A percentile compares a stretch with the other conserved stretches of the same genome.
These are phyloP conservation scores for Parachlorella kessleri DNA, from an alignment of 139 green algal genomes.

Conservation along the genomic window DNA sequence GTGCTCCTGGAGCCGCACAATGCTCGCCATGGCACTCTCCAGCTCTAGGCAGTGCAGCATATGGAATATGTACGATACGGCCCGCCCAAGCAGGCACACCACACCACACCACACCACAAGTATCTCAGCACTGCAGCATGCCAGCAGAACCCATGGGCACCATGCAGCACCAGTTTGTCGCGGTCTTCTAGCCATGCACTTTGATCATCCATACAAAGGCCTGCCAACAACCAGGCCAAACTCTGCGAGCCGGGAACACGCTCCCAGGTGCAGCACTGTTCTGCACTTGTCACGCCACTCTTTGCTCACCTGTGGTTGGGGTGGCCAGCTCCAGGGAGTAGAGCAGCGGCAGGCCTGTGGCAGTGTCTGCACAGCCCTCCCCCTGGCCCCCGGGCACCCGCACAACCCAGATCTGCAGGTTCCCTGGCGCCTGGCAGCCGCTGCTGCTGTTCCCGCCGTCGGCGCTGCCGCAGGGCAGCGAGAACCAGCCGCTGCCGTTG, in stretches of 20 bases:
- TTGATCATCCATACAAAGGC: not conserved
- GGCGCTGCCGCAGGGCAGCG: not conserved
- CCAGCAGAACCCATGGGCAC: no score
- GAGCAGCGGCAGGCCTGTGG: slow-evolving; percentile 14
- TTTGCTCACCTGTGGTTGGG: not conserved
- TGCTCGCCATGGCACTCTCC: no score
- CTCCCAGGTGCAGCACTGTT: not conserved
- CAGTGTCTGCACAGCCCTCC: not conserved
- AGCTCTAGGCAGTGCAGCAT: no score
- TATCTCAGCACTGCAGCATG: no score
- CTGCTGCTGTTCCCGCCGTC: not conserved
- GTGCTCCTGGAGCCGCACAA: no score
- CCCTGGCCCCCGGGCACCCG: slow-evolving; percentile 3
- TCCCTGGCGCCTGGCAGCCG: no score
- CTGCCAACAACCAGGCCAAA: not conserved
- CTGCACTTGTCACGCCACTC: not conserved
- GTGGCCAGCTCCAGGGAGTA: not conserved
- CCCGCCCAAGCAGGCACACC: no score
- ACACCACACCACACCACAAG: no score
- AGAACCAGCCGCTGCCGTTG: slow-evolving; percentile 11
- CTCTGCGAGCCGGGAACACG: not conserved
- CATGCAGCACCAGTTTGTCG: not conserved
- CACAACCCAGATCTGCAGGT: not conserved
- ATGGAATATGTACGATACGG: no score
- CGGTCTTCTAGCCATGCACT: not conserved